Percentiles rank a stretch among this genome's conserved stretches.
These are phyloP conservation scores for Inga leiocalycina DNA, from an alignment of 306 rosid genomes.

Conservation along the genomic window DNA sequence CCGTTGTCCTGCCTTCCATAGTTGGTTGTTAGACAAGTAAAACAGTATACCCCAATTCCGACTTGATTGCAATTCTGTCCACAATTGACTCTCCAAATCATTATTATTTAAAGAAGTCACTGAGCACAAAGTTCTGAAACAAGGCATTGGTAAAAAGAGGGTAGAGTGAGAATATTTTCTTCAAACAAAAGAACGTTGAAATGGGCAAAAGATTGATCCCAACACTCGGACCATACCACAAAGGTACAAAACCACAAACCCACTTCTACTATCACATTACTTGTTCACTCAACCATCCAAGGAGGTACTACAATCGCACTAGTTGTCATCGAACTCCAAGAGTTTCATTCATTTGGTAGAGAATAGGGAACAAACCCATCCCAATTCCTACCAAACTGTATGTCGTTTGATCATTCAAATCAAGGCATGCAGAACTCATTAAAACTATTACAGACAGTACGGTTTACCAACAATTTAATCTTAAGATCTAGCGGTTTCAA, in stretches of 20 bases:
- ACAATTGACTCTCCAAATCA: conserved; percentile 34
- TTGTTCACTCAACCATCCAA: not conserved
- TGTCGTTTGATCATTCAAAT: not conserved
- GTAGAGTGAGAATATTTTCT: conserved; percentile 1
- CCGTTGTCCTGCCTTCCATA: conserved; percentile 57
- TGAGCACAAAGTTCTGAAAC: conserved; percentile 36
- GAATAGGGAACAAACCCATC: not conserved
- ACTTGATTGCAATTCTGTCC: conserved; percentile 48
- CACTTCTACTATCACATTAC: not conserved
- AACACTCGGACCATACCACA: not conserved
- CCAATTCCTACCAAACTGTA: not conserved
- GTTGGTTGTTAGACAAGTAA: conserved; percentile 44
- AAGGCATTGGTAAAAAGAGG: conserved; percentile 1
- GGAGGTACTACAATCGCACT: not conserved
- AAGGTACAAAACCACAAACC: not conserved
- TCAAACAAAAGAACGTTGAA: conserved; percentile 10
- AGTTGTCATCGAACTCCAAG: not conserved
- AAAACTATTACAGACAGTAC: not conserved
- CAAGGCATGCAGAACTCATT: not conserved
- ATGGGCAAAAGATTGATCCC: not conserved
- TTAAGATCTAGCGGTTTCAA: not conserved
- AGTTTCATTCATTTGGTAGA: not conserved
- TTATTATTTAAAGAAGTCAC: conserved; percentile 37
- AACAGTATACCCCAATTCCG: conserved; percentile 58
- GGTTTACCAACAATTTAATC: not conserved